Evolutionary conservation across 1,139 yeast genomes (phyloP).

Genomic region (Suhomyces ambrosiae): DNA sequence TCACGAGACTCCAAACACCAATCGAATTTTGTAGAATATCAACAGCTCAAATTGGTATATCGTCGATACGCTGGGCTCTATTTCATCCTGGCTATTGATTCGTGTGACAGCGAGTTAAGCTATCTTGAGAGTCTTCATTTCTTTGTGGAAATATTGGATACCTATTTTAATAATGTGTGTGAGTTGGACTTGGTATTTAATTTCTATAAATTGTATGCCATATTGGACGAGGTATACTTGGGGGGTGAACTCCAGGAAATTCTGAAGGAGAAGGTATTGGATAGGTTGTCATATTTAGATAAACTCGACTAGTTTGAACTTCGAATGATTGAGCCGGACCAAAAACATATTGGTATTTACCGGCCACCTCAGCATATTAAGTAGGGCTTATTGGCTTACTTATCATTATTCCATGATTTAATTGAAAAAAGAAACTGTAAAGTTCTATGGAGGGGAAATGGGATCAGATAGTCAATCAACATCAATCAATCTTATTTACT

Average conservation of each 20-base stretch:
- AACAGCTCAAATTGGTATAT: conserved; percentile 74
- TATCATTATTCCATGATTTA: too few relatives aligned
- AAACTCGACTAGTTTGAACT: conserved; percentile 37
- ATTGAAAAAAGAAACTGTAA: too few relatives aligned
- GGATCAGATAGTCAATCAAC: too few relatives aligned
- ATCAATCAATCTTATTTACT: too few relatives aligned
- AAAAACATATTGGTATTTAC: too few relatives aligned
- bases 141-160: conserved; percentile 85
- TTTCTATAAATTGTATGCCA: conserved; percentile 69
- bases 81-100: conserved; percentile 78
- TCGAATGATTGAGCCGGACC: too few relatives aligned
- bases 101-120: conserved; percentile 74
- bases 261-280: conserved; percentile 58
- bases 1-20: conserved; percentile 84
- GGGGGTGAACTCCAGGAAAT: conserved; percentile 83
- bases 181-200: conserved; percentile 88
- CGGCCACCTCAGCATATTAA: too few relatives aligned
- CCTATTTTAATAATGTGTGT: conserved; percentile 87
- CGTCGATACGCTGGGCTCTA: conserved; percentile 90
- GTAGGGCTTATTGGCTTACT: too few relatives aligned
- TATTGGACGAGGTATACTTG: conserved; percentile 72
- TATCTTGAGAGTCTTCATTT: conserved; percentile 84
- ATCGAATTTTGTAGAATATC: conserved; percentile 77
- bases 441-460: too few relatives aligned
- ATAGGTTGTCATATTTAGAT: conserved; percentile 54